Conservation (phyloP, 2,329 filamentous ascomycete species). For the Microascus cirrosus region DNA sequence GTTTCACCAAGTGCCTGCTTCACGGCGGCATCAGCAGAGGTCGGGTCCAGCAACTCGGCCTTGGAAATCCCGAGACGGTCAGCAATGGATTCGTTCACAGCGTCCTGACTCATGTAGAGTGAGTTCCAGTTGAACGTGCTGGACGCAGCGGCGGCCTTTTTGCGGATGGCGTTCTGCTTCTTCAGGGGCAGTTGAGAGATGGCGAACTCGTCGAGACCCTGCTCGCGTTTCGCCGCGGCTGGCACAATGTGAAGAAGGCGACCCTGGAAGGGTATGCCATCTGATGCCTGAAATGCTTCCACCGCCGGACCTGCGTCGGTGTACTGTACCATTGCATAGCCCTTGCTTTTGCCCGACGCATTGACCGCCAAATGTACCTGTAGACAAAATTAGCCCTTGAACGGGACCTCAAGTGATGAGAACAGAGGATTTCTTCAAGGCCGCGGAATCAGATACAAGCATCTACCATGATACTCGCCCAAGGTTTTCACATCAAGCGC, state of each 20-base stretch:
- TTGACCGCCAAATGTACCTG: constrained; percentile 82
- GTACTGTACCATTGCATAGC: constrained; percentile 82
- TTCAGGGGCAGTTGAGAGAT: constrained; percentile 88
- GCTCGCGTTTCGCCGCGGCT: constrained; percentile 69
- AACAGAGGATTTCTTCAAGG: constrained; percentile 9
- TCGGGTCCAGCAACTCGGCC: constrained; percentile 87
- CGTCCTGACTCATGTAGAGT: constrained; percentile 97
- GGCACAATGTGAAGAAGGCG: constrained; percentile 85
- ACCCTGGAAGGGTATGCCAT: constrained; percentile 84
- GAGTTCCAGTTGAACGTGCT: constrained; percentile 94
- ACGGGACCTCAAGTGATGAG: constrained; percentile 25
- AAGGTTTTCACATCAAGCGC: constrained; percentile 78
- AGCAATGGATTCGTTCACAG: constrained; percentile 83
- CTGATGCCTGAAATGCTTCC: constrained; percentile 66
- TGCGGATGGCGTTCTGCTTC: constrained; percentile 84
- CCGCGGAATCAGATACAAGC: constrained; percentile 48
- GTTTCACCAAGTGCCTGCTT: constrained; percentile 97
- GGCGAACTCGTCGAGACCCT: constrained; percentile 75
- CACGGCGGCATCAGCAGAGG: constrained; percentile 83
- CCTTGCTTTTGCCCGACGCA: constrained; percentile 66
- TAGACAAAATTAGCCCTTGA: constrained; percentile 10
- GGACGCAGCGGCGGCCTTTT: constrained; percentile 68
- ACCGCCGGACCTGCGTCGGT: constrained; percentile 60
- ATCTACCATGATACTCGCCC: constrained; percentile 76
- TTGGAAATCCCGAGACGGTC: constrained; percentile 82